Percentiles rank a stretch among this genome's conserved stretches.
Conservation (phyloP, 768 basidiomycete species). For the Serpula lacrymans region DNA sequence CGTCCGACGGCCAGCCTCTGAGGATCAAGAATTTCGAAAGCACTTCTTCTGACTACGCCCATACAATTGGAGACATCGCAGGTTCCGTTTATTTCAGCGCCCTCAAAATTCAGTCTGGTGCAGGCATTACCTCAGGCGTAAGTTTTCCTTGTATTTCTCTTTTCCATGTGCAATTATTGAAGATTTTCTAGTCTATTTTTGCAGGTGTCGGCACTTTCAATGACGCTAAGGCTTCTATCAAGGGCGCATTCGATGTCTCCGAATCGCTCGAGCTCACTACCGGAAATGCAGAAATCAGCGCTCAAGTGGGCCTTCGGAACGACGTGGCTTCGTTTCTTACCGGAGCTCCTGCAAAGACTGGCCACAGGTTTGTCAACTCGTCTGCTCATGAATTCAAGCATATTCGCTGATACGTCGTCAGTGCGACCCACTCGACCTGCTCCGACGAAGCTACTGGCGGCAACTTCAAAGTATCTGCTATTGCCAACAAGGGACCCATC, state of each 20-base stretch:
- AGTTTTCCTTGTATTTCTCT: no score
- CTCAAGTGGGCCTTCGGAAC: constrained; percentile 37
- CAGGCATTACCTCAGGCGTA: no score
- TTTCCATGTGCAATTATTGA: no score
- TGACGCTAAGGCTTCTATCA: constrained; percentile 43
- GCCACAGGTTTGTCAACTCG: no score
- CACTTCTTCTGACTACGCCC: constrained; percentile 35
- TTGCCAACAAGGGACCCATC: constrained; percentile 28
- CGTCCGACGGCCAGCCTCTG: constrained; percentile 16
- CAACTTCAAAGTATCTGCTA: constrained; percentile 28
- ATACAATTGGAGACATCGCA: constrained; percentile 33
- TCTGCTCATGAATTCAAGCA: no score
- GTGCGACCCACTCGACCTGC: no score
- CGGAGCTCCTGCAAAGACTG: no score
- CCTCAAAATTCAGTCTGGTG: no score
- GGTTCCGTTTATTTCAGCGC: constrained; percentile 36
- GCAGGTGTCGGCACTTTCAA: constrained; percentile 22
- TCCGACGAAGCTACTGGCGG: constrained; percentile 27
- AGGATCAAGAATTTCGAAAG: constrained; percentile 43
- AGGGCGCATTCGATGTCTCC: constrained; percentile 38
- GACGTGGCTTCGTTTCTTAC: no score
- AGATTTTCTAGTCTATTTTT: constrained; percentile 31
- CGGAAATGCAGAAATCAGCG: constrained; percentile 39
- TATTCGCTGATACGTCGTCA: no score
- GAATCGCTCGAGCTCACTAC: constrained; percentile 32